These are phyloP conservation scores for Saccharomyces hybrid DNA, from an alignment of 1,139 yeast species.

Conservation along the genomic window DNA sequence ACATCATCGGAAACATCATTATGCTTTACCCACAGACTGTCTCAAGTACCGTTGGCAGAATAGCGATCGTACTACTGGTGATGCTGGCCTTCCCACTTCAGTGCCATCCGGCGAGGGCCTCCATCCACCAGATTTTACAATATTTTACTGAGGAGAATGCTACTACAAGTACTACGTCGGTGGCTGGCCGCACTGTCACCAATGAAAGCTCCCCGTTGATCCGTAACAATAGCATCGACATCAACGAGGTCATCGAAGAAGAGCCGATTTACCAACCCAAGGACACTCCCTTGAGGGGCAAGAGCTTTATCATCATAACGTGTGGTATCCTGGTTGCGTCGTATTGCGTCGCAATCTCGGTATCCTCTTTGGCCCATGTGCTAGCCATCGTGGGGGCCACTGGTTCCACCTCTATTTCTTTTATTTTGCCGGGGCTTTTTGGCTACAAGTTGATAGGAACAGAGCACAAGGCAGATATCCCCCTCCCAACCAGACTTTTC, in stretches of 20 bases:
- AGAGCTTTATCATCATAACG: slow-evolving; percentile 58
- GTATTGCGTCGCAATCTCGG: slow-evolving; percentile 68
- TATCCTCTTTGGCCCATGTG: slow-evolving; percentile 74
- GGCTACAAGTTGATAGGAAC: slow-evolving; percentile 42
- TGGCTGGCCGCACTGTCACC: neutral
- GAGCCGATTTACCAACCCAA: slow-evolving; percentile 23
- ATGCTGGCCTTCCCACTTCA: slow-evolving; percentile 66
- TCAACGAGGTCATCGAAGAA: slow-evolving; percentile 15
- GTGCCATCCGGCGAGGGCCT: slow-evolving; percentile 51
- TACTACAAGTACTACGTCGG: neutral
- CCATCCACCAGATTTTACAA: slow-evolving; percentile 4
- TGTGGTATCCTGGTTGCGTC: slow-evolving; percentile 52
- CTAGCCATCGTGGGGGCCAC: slow-evolving; percentile 93
- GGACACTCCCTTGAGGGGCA: slow-evolving; percentile 32
- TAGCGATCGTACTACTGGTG: slow-evolving; percentile 63
- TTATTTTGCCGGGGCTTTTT: slow-evolving; percentile 85
- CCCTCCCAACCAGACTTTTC: neutral
- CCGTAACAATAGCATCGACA: neutral
- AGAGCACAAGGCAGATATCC: neutral
- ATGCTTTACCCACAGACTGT: slow-evolving; percentile 59
- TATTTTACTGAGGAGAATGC: neutral
- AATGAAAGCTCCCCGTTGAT: slow-evolving; percentile 3
- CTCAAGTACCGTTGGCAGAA: slow-evolving; percentile 58
- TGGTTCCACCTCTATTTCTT: slow-evolving; percentile 89
- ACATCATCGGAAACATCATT: slow-evolving; percentile 60